Percentiles rank a stretch among this genome's conserved stretches.
Evolutionary conservation across 805 yeast genomes (phyloP).

Genomic region (Kregervanrija pseudodelftensis): DNA sequence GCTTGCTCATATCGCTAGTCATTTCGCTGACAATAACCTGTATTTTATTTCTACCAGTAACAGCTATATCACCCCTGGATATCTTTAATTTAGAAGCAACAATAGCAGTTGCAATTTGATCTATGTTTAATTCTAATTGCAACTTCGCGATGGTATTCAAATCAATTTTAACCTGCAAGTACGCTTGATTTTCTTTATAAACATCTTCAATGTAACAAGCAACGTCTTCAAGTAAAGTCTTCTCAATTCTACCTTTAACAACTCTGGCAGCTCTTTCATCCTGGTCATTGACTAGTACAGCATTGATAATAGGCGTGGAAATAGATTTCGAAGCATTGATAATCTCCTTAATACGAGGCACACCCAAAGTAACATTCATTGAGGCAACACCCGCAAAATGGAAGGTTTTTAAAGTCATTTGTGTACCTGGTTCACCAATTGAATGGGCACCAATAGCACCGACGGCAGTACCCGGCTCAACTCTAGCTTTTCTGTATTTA

Average conservation of each 20-base stretch:
- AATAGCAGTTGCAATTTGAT: constrained; percentile 80
- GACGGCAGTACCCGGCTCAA: constrained; percentile 98
- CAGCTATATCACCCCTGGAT: constrained; percentile 58
- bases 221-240: constrained; percentile 80
- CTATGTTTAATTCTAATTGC: constrained; percentile 82
- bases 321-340: constrained; percentile 94
- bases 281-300: constrained; percentile 82
- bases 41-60: constrained; percentile 58
- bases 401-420: constrained; percentile 92
- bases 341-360: constrained; percentile 98
- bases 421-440: constrained; percentile 98
- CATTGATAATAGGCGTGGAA: constrained; percentile 94
- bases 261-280: constrained; percentile 98
- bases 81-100: constrained; percentile 81
- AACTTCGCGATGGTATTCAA: constrained; percentile 76
- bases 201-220: constrained; percentile 91
- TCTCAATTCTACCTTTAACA: constrained; percentile 95
- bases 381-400: constrained; percentile 99
- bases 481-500: constrained; percentile 84
- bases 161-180: constrained; percentile 75
- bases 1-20: constrained; percentile 30
- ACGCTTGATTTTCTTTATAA: constrained; percentile 72
- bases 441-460: constrained; percentile 99
- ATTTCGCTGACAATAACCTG: constrained; percentile 54
- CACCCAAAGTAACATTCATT: constrained; percentile 98